Evolutionary conservation across 176 grass and related monocot species (phyloP).

Genomic region (Luzula sylvatica): DNA sequence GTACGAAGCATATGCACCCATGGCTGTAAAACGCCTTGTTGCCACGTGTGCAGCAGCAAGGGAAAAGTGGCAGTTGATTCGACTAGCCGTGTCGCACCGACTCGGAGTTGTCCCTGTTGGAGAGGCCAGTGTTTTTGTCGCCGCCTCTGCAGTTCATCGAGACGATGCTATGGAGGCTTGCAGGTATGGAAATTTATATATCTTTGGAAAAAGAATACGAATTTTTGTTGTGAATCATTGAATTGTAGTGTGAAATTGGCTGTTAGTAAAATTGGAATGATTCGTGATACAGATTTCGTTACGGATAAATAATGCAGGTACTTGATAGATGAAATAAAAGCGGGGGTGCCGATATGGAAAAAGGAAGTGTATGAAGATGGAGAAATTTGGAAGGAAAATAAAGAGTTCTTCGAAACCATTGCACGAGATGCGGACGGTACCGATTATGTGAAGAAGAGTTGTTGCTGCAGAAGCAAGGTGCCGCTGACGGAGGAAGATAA

Average conservation of each 20-base stretch:
- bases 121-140: conserved; percentile 87
- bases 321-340: conserved; percentile 92
- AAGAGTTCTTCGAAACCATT: conserved; percentile 57
- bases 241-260: no score
- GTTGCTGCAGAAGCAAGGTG: conserved; percentile 73
- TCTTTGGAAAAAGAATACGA: no score
- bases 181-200: conserved; percentile 3
- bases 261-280: neutral
- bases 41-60: conserved; percentile 45
- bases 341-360: conserved; percentile 91
- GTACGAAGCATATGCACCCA: conserved; percentile 76
- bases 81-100: conserved; percentile 63
- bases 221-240: no score
- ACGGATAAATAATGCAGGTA: conserved; percentile 16
- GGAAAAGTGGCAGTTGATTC: conserved; percentile 32
- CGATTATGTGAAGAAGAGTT: neutral
- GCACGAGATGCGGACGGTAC: neutral
- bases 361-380: conserved; percentile 97
- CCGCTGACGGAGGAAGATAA: conserved; percentile 19
- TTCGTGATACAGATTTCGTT: neutral
- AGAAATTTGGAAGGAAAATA: conserved; percentile 98
- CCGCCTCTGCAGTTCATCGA: conserved; percentile 68
- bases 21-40: conserved; percentile 53
- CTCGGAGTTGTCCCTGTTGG: conserved; percentile 53
- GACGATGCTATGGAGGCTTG: conserved; percentile 88